Percentiles rank a stretch among this genome's conserved stretches.
These are phyloP conservation scores for Acarospora socialis DNA, from an alignment of 2,329 filamentous ascomycete genomes.

Conservation along the genomic window DNA sequence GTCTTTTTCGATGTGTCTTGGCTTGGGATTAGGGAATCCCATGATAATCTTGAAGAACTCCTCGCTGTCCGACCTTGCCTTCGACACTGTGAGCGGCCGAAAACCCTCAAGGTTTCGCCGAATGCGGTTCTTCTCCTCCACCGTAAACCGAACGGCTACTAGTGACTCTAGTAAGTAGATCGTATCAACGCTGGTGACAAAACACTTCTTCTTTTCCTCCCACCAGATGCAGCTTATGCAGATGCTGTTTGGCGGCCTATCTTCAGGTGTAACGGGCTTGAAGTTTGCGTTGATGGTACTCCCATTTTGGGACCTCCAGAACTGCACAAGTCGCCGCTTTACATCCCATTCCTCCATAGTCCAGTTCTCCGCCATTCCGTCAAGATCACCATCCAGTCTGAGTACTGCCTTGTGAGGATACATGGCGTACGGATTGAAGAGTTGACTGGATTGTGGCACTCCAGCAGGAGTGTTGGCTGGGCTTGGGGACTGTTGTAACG, in stretches of 20 bases:
- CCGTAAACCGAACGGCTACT: conserved; percentile 73
- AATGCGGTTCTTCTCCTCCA: conserved; percentile 97
- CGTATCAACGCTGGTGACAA: conserved; percentile 91
- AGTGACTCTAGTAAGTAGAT: conserved; percentile 89
- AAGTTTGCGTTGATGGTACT: conserved; percentile 73
- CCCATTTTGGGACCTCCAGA: conserved; percentile 67
- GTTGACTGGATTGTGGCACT: conserved; percentile 29
- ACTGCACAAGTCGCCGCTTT: conserved; percentile 74
- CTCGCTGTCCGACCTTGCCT: conserved; percentile 80
- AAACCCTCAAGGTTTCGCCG: conserved; percentile 91
- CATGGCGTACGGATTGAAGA: conserved; percentile 64
- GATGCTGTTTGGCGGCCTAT: conserved; percentile 69
- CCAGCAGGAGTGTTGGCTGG: conserved; percentile 33
- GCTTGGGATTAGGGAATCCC: conserved; percentile 89
- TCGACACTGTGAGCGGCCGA: conserved; percentile 82
- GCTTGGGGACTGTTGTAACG: conserved; percentile 41
- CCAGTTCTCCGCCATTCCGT: conserved; percentile 74
- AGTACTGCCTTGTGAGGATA: conserved; percentile 74
- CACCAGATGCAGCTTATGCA: conserved; percentile 97
- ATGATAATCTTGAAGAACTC: conserved; percentile 99
- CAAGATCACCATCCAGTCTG: conserved; percentile 73
- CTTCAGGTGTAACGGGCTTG: conserved; percentile 60
- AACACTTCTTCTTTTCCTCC: conserved; percentile 82
- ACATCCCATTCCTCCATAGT: conserved; percentile 63
- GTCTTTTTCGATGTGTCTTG: conserved; percentile 96